Percentiles rank a stretch among this genome's conserved stretches.
phyloP scores from a whole-genome alignment of 2,329 filamentous ascomycete species.

The Trichophyton rubrum region DNA sequence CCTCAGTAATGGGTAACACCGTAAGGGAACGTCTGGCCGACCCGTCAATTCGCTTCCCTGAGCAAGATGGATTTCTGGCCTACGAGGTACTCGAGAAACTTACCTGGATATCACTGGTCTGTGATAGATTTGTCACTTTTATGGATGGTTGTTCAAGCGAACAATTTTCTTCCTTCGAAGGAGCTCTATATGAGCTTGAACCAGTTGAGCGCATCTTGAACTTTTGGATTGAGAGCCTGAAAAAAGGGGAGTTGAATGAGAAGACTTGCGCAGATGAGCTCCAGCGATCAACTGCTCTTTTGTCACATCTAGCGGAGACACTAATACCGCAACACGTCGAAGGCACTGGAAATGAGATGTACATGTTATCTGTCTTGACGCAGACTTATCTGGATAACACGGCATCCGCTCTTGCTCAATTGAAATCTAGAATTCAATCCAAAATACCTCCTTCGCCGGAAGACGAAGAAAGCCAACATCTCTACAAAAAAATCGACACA shows the following conservation, averaged over 20 bases:
- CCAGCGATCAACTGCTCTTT: constrained; percentile 69
- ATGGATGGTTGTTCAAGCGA: constrained; percentile 67
- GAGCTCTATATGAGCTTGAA: constrained; percentile 74
- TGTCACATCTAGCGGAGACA: constrained; percentile 74
- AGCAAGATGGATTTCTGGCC: constrained; percentile 67
- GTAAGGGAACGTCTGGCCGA: constrained; percentile 65
- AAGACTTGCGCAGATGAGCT: constrained; percentile 70
- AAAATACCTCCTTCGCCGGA: constrained; percentile 48
- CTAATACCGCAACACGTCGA: constrained; percentile 59
- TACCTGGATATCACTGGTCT: constrained; percentile 70
- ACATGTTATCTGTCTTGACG: constrained; percentile 63
- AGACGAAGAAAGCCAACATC: constrained; percentile 56
- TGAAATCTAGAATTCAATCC: constrained; percentile 54
- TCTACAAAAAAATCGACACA: constrained; percentile 57
- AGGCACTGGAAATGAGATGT: constrained; percentile 63
- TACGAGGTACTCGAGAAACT: constrained; percentile 78
- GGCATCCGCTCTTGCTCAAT: constrained; percentile 52
- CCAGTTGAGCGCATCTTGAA: constrained; percentile 84
- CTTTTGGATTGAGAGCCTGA: constrained; percentile 71
- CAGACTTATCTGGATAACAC: constrained; percentile 73
- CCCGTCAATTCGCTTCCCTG: constrained; percentile 48
- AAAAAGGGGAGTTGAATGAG: constrained; percentile 75
- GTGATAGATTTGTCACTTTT: constrained; percentile 67
- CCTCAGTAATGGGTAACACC: constrained; percentile 62
- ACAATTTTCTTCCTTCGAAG: constrained; percentile 66